A percentile compares a stretch with the other conserved stretches of the same genome.
Conservation (phyloP, 2,329 filamentous ascomycete species). For the Alternaria sp. region DNA sequence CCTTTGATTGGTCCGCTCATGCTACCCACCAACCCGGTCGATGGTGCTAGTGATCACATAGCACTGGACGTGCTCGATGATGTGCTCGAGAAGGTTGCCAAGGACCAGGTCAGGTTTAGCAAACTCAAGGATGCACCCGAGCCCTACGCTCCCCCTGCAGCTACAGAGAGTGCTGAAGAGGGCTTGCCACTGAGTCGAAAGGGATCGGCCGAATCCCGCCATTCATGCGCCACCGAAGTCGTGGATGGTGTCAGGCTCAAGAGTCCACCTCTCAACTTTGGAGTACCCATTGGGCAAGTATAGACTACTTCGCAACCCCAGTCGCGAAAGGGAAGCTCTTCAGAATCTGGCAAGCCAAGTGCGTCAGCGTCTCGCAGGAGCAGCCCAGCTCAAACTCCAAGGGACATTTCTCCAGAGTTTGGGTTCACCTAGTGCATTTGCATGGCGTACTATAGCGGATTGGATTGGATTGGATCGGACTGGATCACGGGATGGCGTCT, state of each 20-base stretch:
- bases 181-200: constrained; percentile 32
- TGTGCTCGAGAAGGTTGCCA: constrained; percentile 39
- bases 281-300: constrained; percentile 46
- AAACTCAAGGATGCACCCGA: constrained; percentile 29
- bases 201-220: constrained; percentile 28
- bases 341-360: background rate
- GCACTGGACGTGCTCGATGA: constrained; percentile 39
- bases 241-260: constrained; percentile 50
- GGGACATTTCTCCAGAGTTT: background rate
- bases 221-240: constrained; percentile 30
- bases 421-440: constrained; percentile 1
- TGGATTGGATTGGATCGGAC: constrained; percentile 2
- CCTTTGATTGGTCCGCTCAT: constrained; percentile 43
- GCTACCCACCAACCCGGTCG: constrained; percentile 44
- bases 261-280: constrained; percentile 48
- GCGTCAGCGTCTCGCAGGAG: background rate
- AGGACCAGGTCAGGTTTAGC: constrained; percentile 30
- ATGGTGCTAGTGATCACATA: constrained; percentile 44
- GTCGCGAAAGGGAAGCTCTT: background rate
- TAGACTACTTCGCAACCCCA: constrained; percentile 9
- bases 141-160: constrained; percentile 12
- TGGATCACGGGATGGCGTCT: constrained; percentile 6
- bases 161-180: constrained; percentile 4
- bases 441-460: background rate
- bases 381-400: background rate